Percentiles rank a stretch among this genome's conserved stretches.
phyloP scores from a whole-genome alignment of 78 protist genomes.

The Mantamonas sphyraenae region DNA sequence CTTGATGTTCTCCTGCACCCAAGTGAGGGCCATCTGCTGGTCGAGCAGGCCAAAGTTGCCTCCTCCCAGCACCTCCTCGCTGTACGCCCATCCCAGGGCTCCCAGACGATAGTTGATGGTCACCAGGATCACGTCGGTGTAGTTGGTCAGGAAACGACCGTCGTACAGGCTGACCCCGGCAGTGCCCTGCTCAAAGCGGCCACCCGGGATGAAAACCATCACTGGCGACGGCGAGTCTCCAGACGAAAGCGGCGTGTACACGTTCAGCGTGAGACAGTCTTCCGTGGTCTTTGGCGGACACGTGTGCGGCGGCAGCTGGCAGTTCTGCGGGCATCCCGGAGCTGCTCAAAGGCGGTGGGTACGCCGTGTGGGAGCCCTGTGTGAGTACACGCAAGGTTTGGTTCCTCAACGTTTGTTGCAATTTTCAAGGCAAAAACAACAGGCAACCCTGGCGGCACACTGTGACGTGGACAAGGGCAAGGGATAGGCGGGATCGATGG shows the following conservation, averaged over 20 bases:
- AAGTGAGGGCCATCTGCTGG: constrained; percentile 27
- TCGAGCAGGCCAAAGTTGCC: constrained; percentile 49
- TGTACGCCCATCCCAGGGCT: constrained; percentile 11
- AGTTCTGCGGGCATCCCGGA: background rate
- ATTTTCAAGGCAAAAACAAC: no score
- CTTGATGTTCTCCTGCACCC: constrained; percentile 28
- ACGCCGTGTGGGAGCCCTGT: no score
- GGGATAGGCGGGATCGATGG: background rate
- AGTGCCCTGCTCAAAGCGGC: background rate
- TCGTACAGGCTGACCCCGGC: background rate
- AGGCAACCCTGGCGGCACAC: background rate
- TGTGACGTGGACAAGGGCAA: background rate
- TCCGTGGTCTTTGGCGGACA: background rate
- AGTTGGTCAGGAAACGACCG: background rate
- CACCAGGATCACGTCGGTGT: constrained; percentile 10
- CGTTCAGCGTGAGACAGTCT: constrained; percentile 13
- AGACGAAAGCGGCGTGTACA: background rate
- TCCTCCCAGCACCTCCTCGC: no score
- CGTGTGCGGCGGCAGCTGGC: background rate
- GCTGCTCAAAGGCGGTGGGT: no score
- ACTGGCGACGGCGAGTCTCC: background rate
- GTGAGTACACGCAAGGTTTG: no score
- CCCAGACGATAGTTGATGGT: constrained; percentile 26
- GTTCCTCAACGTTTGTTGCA: no score
- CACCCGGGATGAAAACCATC: constrained; percentile 25